Evolutionary conservation across 352 stramenopile genomes (phyloP).

Genomic region (Phytopythium aichiense): DNA sequence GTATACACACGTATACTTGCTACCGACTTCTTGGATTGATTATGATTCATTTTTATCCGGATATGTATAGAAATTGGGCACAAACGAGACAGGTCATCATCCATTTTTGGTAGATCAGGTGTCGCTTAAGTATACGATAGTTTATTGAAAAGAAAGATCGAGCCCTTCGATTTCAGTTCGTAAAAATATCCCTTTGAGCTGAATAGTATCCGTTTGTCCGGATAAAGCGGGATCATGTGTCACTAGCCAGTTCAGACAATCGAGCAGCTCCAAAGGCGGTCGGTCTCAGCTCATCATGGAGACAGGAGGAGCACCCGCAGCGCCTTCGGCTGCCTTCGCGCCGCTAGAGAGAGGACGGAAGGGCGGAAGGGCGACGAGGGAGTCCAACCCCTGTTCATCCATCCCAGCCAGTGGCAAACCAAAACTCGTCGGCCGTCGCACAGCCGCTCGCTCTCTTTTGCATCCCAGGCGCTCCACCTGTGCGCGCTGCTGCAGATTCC

Average conservation of each 20-base stretch:
- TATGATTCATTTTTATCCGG: neutral
- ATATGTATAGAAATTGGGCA: neutral
- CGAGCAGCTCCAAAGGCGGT: neutral
- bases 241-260: slow-evolving; percentile 3
- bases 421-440: too few species aligned
- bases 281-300: slow-evolving; percentile 2
- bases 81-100: too few species aligned
- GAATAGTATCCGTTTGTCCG: neutral
- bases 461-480: too few species aligned
- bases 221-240: neutral
- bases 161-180: too few species aligned
- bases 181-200: neutral
- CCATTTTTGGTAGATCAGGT: too few species aligned
- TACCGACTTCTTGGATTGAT: neutral
- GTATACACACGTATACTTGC: neutral
- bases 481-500: neutral
- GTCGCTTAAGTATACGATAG: too few species aligned
- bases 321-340: neutral
- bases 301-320: neutral
- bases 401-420: too few species aligned
- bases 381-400: too few species aligned
- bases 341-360: neutral
- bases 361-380: neutral
- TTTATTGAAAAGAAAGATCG: too few species aligned
- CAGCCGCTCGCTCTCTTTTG: too few species aligned